These are phyloP conservation scores for Mycena venus DNA, from an alignment of 768 basidiomycete species.

Conservation along the genomic window DNA sequence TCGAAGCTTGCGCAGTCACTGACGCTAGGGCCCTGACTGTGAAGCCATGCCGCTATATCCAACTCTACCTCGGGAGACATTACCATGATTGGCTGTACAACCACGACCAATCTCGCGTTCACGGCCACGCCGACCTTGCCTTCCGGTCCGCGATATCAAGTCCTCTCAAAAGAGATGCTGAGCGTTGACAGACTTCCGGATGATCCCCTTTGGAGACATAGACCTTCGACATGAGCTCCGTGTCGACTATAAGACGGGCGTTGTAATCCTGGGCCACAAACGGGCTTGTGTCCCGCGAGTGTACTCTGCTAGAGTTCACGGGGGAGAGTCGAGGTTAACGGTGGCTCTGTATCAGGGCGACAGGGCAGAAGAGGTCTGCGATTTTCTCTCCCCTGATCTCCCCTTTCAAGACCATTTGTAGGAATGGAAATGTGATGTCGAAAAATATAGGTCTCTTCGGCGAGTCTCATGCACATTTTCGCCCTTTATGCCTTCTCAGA, in stretches of 20 bases:
- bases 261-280: not conserved
- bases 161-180: too few relatives aligned
- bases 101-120: too few relatives aligned
- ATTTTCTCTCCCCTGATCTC: too few relatives aligned
- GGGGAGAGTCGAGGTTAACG: not conserved
- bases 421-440: not conserved
- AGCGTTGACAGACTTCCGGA: slow-evolving; percentile 3
- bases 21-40: too few relatives aligned
- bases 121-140: too few relatives aligned
- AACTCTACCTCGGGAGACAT: too few relatives aligned
- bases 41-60: too few relatives aligned
- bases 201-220: not conserved
- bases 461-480: not conserved
- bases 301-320: not conserved
- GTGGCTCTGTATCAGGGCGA: not conserved
- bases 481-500: not conserved
- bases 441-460: not conserved
- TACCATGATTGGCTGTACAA: too few relatives aligned
- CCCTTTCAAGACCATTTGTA: not conserved
- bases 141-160: too few relatives aligned
- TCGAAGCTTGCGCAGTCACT: too few relatives aligned
- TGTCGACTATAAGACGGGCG: not conserved
- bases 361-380: too few relatives aligned
- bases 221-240: not conserved
- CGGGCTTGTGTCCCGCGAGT: not conserved